Percentiles rank a stretch among this genome's conserved stretches.
Evolutionary conservation across 2,329 filamentous ascomycete species (phyloP).

Genomic region (Curvularia lunata): DNA sequence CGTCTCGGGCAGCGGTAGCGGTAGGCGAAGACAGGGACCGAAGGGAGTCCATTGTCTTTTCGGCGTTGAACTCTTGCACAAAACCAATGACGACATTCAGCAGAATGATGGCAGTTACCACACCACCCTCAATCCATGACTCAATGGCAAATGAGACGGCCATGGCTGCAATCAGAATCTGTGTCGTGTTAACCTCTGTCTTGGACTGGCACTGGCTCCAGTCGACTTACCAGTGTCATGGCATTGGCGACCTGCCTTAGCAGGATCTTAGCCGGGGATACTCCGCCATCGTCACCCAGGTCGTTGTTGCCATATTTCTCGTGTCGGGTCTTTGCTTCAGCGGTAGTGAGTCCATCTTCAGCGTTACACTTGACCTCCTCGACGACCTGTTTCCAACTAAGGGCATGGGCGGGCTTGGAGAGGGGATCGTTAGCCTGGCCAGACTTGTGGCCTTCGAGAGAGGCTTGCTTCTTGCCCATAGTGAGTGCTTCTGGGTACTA

Average conservation of each 20-base stretch:
- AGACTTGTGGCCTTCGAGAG: constrained; percentile 50
- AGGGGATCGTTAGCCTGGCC: constrained; percentile 61
- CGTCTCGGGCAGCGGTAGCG: constrained; percentile 59
- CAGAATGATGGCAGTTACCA: constrained; percentile 54
- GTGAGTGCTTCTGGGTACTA: constrained; percentile 32
- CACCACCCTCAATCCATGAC: constrained; percentile 57
- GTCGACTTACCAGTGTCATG: constrained; percentile 69
- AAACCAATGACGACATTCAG: constrained; percentile 57
- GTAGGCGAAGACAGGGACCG: constrained; percentile 56
- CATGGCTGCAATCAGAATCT: constrained; percentile 56
- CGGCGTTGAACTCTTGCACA: constrained; percentile 55
- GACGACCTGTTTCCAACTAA: constrained; percentile 61
- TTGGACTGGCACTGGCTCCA: not conserved
- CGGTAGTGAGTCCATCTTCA: constrained; percentile 69
- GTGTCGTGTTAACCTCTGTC: not conserved
- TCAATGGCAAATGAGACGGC: constrained; percentile 54
- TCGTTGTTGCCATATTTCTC: constrained; percentile 70
- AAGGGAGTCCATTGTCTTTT: constrained; percentile 59
- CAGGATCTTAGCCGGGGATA: constrained; percentile 76
- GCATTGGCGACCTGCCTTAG: constrained; percentile 77
- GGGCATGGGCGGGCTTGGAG: constrained; percentile 66
- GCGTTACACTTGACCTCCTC: constrained; percentile 66
- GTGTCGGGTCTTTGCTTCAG: constrained; percentile 58
- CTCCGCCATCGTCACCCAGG: constrained; percentile 71
- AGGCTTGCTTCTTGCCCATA: constrained; percentile 49